These are phyloP conservation scores for Boletus smithii DNA, from an alignment of 1,284 basidiomycete species.

Conservation along the genomic window DNA sequence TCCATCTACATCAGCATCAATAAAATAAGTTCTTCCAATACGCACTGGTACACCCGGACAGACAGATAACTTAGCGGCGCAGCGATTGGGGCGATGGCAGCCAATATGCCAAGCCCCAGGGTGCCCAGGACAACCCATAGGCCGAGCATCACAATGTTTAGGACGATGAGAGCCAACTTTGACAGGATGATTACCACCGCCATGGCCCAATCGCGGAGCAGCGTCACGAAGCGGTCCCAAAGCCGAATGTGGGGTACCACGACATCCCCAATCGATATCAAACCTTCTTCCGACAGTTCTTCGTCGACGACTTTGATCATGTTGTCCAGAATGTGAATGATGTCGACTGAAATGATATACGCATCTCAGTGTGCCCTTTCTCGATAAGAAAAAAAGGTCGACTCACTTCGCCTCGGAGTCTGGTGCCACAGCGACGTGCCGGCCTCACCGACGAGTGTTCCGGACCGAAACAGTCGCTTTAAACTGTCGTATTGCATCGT, in stretches of 20 bases:
- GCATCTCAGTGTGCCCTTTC: not conserved
- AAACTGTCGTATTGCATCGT: constrained; percentile 3
- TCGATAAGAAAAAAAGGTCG: not conserved
- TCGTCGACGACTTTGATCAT: not conserved
- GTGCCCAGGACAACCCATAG: too few relatives aligned
- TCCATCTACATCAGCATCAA: too few relatives aligned
- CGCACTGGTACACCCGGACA: not conserved
- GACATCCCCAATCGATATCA: constrained; percentile 20
- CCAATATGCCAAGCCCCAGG: not conserved
- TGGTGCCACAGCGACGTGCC: too few relatives aligned
- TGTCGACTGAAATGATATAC: not conserved
- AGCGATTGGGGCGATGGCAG: not conserved
- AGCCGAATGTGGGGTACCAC: constrained; percentile 10
- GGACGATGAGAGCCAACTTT: not conserved
- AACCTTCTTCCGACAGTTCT: constrained; percentile 11
- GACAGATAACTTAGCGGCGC: not conserved
- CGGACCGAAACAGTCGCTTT: constrained; percentile 8
- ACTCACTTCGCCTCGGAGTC: too few relatives aligned
- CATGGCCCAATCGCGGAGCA: not conserved
- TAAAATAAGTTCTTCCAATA: not conserved
- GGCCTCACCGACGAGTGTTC: not conserved
- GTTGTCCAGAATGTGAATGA: not conserved
- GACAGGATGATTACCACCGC: not conserved
- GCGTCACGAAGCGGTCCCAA: constrained; percentile 2
- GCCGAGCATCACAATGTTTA: too few relatives aligned